Percentiles rank a stretch among this genome's conserved stretches.
Evolutionary conservation across 345 rosid genomes (phyloP).

Genomic region (Gynandropsis gynandra): DNA sequence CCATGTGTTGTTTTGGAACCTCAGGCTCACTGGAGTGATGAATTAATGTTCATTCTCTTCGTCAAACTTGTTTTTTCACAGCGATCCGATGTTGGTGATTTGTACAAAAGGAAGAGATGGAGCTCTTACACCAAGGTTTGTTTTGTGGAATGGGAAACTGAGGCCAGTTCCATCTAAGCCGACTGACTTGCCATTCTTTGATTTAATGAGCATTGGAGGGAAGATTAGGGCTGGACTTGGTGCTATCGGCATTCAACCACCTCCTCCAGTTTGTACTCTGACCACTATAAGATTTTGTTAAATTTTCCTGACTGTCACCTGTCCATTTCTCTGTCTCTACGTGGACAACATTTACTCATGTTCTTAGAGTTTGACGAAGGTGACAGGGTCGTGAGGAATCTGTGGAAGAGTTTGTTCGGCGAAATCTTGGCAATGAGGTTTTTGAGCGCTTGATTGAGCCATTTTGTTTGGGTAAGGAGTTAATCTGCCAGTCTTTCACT

Average conservation of each 20-base stretch:
- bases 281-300: background rate
- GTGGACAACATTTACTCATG: constrained; percentile 34
- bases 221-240: constrained; percentile 85
- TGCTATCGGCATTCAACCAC: constrained; percentile 75
- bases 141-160: constrained; percentile 75
- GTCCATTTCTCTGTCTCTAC: background rate
- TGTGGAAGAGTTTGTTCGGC: constrained; percentile 89
- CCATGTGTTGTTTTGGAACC: too few species aligned
- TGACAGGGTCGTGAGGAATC: constrained; percentile 96
- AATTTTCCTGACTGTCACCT: background rate
- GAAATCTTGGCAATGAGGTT: constrained; percentile 88
- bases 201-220: constrained; percentile 85
- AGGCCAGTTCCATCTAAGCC: constrained; percentile 86
- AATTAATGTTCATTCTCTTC: background rate
- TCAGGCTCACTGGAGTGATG: background rate
- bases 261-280: constrained; percentile 78
- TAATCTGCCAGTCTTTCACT: background rate
- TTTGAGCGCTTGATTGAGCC: constrained; percentile 93
- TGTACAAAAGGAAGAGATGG: constrained; percentile 69
- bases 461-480: constrained; percentile 77
- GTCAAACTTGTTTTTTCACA: constrained; percentile 36
- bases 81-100: constrained; percentile 83
- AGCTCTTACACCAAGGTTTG: constrained; percentile 70
- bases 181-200: constrained; percentile 63
- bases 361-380: constrained; percentile 53